phyloP scores from a whole-genome alignment of 495 filamentous ascomycete genomes.

The Extremus antarcticus region DNA sequence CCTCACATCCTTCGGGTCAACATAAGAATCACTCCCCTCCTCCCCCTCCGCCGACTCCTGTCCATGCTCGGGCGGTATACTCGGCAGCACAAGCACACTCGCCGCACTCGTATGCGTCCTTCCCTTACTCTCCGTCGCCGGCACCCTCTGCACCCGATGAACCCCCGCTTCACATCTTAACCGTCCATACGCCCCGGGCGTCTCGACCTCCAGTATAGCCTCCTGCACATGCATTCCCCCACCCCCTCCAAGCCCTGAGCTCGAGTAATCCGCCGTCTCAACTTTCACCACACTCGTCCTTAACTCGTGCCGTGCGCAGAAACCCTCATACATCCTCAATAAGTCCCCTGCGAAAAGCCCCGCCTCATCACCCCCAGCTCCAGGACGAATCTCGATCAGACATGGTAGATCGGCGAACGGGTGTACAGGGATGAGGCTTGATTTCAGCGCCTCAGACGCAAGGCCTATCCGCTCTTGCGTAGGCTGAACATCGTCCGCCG shows the following conservation, averaged over 20 bases:
- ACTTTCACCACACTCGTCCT: constrained; percentile 47
- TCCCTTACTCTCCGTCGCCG: constrained; percentile 78
- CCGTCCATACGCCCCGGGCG: constrained; percentile 61
- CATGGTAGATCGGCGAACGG: constrained; percentile 91
- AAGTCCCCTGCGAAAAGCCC: constrained; percentile 79
- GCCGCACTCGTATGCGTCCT: constrained; percentile 89
- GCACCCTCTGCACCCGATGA: constrained; percentile 87
- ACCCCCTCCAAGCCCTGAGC: constrained; percentile 35
- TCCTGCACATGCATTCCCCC: constrained; percentile 46
- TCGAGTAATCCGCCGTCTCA: constrained; percentile 41
- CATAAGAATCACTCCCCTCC: constrained; percentile 74
- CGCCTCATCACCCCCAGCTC: constrained; percentile 87
- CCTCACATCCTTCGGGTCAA: constrained; percentile 75
- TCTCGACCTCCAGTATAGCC: constrained; percentile 76
- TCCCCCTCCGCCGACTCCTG: constrained; percentile 41
- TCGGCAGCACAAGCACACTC: constrained; percentile 80
- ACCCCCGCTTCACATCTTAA: constrained; percentile 85
- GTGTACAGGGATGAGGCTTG: constrained; percentile 71
- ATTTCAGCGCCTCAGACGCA: constrained; percentile 55
- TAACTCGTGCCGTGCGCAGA: constrained; percentile 55
- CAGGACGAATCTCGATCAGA: constrained; percentile 81
- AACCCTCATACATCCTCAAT: constrained; percentile 76
- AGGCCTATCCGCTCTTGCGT: constrained; percentile 48
- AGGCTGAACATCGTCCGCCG: constrained; percentile 60
- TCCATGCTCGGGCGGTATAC: constrained; percentile 48